Evolutionary conservation across 306 rosid species (phyloP).

Genomic region (Pterocarpus macrocarpus): DNA sequence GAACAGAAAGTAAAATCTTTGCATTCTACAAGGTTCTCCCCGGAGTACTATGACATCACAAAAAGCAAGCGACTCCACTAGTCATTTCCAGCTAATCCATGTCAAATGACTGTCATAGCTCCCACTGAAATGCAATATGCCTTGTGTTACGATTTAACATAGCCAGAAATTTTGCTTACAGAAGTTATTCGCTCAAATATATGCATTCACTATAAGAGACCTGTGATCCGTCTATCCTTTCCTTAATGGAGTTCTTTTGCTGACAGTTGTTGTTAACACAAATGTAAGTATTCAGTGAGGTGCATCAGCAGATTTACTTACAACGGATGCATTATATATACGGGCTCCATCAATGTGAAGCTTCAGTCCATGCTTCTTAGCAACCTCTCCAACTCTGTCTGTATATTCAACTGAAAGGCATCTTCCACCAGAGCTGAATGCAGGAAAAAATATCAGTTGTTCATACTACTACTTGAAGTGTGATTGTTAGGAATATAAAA

Average conservation of each 20-base stretch:
- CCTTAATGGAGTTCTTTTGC: not conserved
- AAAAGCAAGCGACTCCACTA: not conserved
- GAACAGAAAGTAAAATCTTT: not conserved
- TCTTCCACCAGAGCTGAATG: constrained; percentile 84
- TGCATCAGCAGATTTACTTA: constrained; percentile 48
- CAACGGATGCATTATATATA: constrained; percentile 88
- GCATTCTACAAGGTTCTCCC: not conserved
- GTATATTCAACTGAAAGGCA: constrained; percentile 84
- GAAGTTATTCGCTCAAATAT: not conserved
- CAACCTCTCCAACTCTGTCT: constrained; percentile 83
- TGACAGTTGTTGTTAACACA: not conserved
- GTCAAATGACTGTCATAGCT: not conserved
- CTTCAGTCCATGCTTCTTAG: constrained; percentile 83
- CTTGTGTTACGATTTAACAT: not conserved
- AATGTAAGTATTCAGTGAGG: not conserved
- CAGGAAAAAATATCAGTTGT: constrained; percentile 30
- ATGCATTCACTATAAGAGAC: not conserved
- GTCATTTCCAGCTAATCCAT: not conserved
- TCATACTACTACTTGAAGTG: not conserved
- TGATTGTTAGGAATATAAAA: too few relatives aligned
- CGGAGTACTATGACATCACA: not conserved
- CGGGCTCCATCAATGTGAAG: constrained; percentile 97
- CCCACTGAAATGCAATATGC: not conserved
- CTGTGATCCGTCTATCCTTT: not conserved
- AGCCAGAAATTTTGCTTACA: not conserved